Conservation (phyloP, 179 eudicot species). For the Corrigiola litoralis region DNA sequence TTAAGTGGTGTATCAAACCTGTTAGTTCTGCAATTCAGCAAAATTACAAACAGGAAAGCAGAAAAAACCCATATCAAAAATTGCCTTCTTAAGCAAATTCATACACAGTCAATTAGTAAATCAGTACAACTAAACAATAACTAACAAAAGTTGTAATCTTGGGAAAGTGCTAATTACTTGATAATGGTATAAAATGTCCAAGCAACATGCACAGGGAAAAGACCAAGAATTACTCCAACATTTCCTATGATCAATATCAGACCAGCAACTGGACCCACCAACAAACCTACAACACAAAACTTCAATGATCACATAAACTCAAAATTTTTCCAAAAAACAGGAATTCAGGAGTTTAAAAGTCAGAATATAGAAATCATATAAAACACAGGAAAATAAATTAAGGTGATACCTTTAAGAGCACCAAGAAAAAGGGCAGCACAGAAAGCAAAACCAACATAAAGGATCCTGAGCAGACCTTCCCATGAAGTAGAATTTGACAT, state of each 20-base stretch:
- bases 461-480: constrained; percentile 36
- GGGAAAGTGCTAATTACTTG: constrained; percentile 43
- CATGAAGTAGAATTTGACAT: constrained; percentile 41
- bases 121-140: neutral
- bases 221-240: constrained; percentile 67
- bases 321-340: neutral
- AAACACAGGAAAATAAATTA: constrained; percentile 2
- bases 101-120: neutral
- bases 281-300: constrained; percentile 44
- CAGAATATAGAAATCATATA: neutral
- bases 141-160: neutral
- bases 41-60: constrained; percentile 2
- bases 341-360: too few relatives aligned
- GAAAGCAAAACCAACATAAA: constrained; percentile 67
- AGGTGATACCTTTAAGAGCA: constrained; percentile 57
- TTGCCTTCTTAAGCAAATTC: constrained; percentile 4
- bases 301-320: neutral
- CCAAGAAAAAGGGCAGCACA: constrained; percentile 69
- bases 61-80: constrained; percentile 10
- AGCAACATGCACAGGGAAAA: constrained; percentile 77
- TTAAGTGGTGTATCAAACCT: constrained; percentile 77
- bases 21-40: constrained; percentile 43
- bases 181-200: constrained; percentile 77
- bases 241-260: constrained; percentile 68
- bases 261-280: constrained; percentile 88